Evolutionary conservation across 352 stramenopile genomes (phyloP), one percentile per base, ranked within the genome.

Genomic region (Plasmopara halstedii): DNA sequence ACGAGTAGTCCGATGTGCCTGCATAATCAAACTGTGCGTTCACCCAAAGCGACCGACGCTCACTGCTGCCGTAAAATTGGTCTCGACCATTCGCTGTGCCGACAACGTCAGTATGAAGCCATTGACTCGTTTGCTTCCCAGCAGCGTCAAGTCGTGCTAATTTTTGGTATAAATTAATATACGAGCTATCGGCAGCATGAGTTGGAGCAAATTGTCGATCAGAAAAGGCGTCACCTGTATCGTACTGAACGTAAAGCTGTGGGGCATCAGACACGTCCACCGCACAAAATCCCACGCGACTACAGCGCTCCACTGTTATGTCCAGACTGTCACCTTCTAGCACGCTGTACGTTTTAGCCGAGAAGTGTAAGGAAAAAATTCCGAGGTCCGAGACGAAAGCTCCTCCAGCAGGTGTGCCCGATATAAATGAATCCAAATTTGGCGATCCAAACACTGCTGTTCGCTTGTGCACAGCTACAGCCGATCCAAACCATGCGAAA

Each of bases 361-460:
- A 73, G 27, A 96, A 94, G 0, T 62, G 55, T 4, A 98, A 60
- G 26, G 89, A 78, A 7, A 98, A 36, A 45, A 98, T 92, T 6
- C 75, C 73, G 14, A 97, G 56, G 42, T 98, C 88, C 43, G 91
- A 96, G 11, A 96, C 71, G 35, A 95, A 85, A 0, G 74, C 94
- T n/a, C 89, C 87, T 13, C 95, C 95, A 14, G 87, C 83, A 56
- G 98, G 98, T 43, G 83, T 77, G 9, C 78, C 74, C 14, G 88
- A 78, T 25, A 90, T 80, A 20, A 92, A 78, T 1, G 82, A 91
- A 55, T 98, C 93, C 15, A 95, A 63, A 45, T 98, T 98, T 1
- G 88, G 83, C 2, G 88, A 78, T 25, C 94, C 93, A 13, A 97
- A 62, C n/a, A 95, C 73, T 3, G 87, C 94, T 10, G 73, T 83